phyloP scores from a whole-genome alignment of 192 early-diverging fungal species.

The Coemansia asiatica region DNA sequence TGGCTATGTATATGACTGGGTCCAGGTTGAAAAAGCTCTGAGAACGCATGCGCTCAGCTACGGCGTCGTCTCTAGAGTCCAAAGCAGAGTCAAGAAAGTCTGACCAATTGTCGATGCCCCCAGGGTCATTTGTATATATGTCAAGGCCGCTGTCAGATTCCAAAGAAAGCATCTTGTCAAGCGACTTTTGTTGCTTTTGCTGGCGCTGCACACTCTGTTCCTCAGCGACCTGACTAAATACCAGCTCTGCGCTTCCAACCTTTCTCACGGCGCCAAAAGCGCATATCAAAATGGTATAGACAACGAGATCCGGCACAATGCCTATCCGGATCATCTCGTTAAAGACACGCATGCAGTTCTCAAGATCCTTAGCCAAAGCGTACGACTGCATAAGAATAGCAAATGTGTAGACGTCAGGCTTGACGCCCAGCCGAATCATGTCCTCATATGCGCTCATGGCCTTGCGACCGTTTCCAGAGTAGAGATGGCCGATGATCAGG shows the following conservation, averaged over 20 bases:
- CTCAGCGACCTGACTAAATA: slow-evolving; percentile 36
- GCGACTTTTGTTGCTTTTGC: neutral
- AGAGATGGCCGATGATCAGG: slow-evolving; percentile 40
- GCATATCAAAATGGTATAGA: slow-evolving; percentile 51
- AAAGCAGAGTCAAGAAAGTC: neutral
- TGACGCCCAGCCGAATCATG: slow-evolving; percentile 76
- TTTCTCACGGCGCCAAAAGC: slow-evolving; percentile 25
- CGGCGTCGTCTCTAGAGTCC: slow-evolving; percentile 3
- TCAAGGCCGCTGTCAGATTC: slow-evolving; percentile 20
- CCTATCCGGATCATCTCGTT: slow-evolving; percentile 60
- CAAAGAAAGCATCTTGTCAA: neutral
- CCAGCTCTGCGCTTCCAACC: slow-evolving; percentile 29
- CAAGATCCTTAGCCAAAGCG: slow-evolving; percentile 69
- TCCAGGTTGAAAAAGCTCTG: slow-evolving; percentile 48
- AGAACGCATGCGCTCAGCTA: slow-evolving; percentile 23
- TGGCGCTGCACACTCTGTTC: slow-evolving; percentile 38
- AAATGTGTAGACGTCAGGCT: slow-evolving; percentile 74
- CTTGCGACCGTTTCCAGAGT: slow-evolving; percentile 60
- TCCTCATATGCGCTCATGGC: slow-evolving; percentile 75
- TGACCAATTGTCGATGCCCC: slow-evolving; percentile 1
- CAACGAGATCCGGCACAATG: slow-evolving; percentile 34
- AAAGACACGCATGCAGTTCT: slow-evolving; percentile 64
- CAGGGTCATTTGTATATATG: slow-evolving; percentile 33
- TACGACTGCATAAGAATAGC: slow-evolving; percentile 77
- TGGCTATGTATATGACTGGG: slow-evolving; percentile 48